These are phyloP conservation scores for Mycena vitilis DNA, from an alignment of 768 basidiomycete species.

Conservation along the genomic window DNA sequence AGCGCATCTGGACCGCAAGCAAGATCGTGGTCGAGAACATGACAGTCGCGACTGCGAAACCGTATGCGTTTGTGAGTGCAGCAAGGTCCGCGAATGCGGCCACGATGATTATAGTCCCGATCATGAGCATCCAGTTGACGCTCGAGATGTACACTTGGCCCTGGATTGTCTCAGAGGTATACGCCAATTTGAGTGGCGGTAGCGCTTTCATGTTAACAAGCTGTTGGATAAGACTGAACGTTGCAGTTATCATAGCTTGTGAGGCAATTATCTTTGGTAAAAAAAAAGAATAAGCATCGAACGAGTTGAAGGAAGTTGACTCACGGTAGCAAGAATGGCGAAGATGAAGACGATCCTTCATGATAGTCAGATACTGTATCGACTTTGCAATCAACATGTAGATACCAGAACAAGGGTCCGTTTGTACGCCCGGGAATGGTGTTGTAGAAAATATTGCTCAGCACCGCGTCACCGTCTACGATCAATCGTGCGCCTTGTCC, in stretches of 20 bases:
- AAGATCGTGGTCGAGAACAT: conserved; percentile 72
- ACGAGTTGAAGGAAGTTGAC: no score
- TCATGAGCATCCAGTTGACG: conserved; percentile 70
- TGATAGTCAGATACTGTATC: no score
- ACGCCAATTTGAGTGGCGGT: conserved; percentile 66
- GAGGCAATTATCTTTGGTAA: conserved; percentile 64
- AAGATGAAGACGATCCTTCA: conserved; percentile 66
- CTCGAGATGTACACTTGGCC: conserved; percentile 77
- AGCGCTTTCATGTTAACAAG: conserved; percentile 71
- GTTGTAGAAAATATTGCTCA: conserved; percentile 70
- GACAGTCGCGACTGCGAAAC: conserved; percentile 74
- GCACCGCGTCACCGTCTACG: conserved; percentile 57
- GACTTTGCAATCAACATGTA: conserved; percentile 41
- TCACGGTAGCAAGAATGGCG: conserved; percentile 71
- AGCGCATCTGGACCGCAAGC: conserved; percentile 67
- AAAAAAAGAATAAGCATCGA: no score
- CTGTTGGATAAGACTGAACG: conserved; percentile 73
- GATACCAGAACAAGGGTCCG: conserved; percentile 69
- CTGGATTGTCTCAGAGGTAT: conserved; percentile 70
- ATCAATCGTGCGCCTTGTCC: conserved; percentile 78
- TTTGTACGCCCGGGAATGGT: conserved; percentile 69
- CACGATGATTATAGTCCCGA: conserved; percentile 64
- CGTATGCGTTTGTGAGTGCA: conserved; percentile 70
- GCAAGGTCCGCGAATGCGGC: conserved; percentile 65
- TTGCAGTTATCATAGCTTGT: conserved; percentile 77